Conservation (phyloP, 73 alveolate genomes). For the Tetrahymena elliotti region DNA sequence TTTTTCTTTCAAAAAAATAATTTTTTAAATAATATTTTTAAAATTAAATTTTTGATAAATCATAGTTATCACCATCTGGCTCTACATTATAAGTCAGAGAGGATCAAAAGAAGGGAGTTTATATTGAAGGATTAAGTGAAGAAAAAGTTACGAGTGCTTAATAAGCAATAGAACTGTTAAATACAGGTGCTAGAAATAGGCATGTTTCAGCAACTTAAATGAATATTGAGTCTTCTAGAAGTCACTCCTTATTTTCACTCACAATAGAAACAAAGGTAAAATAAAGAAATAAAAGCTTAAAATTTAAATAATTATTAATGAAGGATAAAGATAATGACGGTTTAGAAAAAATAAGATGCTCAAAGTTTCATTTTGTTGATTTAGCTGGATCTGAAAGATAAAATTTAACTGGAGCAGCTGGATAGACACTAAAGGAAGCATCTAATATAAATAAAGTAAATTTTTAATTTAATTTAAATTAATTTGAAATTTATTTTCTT, state of each 20-base stretch:
- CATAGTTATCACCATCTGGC: background rate
- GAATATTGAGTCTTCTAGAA: conserved; percentile 79
- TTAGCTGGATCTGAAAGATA: conserved; percentile 85
- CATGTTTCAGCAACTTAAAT: conserved; percentile 80
- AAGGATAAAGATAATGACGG: background rate
- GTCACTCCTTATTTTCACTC: conserved; percentile 75
- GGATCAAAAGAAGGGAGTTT: conserved; percentile 72
- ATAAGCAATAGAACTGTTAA: conserved; percentile 61
- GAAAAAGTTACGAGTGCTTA: conserved; percentile 44
- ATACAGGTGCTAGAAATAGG: conserved; percentile 68
- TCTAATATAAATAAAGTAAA: conserved; percentile 64
- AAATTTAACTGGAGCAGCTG: conserved; percentile 65
- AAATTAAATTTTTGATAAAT: too few relatives aligned
- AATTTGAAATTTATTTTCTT: conserved; percentile 47
- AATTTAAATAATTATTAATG: background rate
- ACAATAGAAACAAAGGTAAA: conserved; percentile 18
- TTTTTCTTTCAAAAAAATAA: background rate
- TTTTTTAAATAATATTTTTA: background rate
- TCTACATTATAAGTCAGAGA: conserved; percentile 40
- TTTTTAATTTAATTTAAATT: conserved; percentile 18
- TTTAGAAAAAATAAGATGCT: conserved; percentile 1
- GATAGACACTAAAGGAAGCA: conserved; percentile 87
- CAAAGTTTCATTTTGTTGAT: conserved; percentile 71
- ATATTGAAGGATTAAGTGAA: conserved; percentile 77
- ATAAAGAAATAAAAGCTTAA: background rate